Conservation (phyloP, 1,284 basidiomycete genomes). For the Cryptococcus amylolentus region DNA sequence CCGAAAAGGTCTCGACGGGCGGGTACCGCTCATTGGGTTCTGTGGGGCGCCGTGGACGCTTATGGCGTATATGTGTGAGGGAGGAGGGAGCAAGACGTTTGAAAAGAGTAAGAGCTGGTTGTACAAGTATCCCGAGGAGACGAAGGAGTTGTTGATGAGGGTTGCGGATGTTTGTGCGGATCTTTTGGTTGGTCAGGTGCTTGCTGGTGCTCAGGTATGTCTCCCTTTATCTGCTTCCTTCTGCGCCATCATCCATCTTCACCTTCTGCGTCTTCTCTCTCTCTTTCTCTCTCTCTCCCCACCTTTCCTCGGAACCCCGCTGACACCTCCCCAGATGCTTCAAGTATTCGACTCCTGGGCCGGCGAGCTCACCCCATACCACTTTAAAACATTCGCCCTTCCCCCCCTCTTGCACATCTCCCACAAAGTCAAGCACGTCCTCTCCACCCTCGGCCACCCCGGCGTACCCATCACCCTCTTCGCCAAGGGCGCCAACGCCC, state of each 20-base stretch:
- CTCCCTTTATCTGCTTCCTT: not conserved
- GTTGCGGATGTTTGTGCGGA: slow-evolving; percentile 83
- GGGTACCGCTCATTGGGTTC: slow-evolving; percentile 92
- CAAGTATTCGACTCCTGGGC: slow-evolving; percentile 97
- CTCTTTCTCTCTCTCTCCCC: not conserved
- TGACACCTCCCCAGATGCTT: slow-evolving; percentile 60
- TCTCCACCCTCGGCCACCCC: slow-evolving; percentile 59
- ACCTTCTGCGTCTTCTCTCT: no score
- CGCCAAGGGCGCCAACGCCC: slow-evolving; percentile 82
- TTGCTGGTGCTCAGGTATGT: slow-evolving; percentile 82
- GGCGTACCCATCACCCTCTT: slow-evolving; percentile 80
- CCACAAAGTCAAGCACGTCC: slow-evolving; percentile 59
- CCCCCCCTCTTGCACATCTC: slow-evolving; percentile 50
- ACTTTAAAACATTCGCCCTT: slow-evolving; percentile 64
- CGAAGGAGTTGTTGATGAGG: slow-evolving; percentile 66
- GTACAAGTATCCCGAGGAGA: slow-evolving; percentile 79
- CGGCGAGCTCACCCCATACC: slow-evolving; percentile 79
- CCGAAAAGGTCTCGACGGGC: slow-evolving; percentile 69
- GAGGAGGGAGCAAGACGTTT: slow-evolving; percentile 81
- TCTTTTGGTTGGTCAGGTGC: slow-evolving; percentile 82
- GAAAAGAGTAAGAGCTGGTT: slow-evolving; percentile 89
- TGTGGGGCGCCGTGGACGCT: slow-evolving; percentile 95
- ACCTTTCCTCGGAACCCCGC: not conserved
- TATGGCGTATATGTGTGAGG: slow-evolving; percentile 95
- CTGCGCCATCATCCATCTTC: no score